phyloP scores from a whole-genome alignment of 2,329 filamentous ascomycete genomes.

The Penicillium sp. region DNA sequence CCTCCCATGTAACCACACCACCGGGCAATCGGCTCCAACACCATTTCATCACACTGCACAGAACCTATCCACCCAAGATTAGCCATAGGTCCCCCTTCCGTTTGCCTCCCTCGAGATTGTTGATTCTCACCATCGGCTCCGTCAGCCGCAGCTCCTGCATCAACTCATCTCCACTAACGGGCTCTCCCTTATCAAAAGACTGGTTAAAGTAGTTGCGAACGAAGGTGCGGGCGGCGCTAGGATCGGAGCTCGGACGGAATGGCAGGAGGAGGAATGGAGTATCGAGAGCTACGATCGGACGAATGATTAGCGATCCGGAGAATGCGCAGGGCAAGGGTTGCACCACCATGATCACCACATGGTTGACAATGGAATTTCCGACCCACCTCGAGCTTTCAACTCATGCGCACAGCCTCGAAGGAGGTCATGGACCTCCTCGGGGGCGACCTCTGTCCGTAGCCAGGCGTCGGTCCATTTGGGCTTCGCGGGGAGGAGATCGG shows the following conservation, averaged over 20 bases:
- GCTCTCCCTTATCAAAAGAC: conserved; percentile 58
- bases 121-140: conserved; percentile 76
- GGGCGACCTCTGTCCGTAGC: conserved; percentile 75
- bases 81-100: not conserved
- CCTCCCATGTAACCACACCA: conserved; percentile 94
- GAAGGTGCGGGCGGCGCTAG: conserved; percentile 88
- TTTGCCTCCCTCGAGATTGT: not conserved
- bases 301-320: conserved; percentile 35
- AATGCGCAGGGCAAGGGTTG: conserved; percentile 27
- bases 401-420: conserved; percentile 83
- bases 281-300: conserved; percentile 67
- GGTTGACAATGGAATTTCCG: conserved; percentile 23
- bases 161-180: conserved; percentile 68
- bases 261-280: conserved; percentile 90
- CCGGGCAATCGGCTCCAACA: conserved; percentile 92
- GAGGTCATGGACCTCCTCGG: conserved; percentile 88
- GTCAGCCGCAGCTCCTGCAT: conserved; percentile 86
- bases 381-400: conserved; percentile 89
- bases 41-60: conserved; percentile 96
- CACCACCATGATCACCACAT: conserved; percentile 20
- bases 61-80: conserved; percentile 60
- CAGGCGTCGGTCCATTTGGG: conserved; percentile 88
- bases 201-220: conserved; percentile 88
- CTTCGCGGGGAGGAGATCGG: conserved; percentile 62
- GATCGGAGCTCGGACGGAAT: conserved; percentile 90